phyloP scores from a whole-genome alignment of 78 protist genomes.

The Dictyostelium intermedium region DNA sequence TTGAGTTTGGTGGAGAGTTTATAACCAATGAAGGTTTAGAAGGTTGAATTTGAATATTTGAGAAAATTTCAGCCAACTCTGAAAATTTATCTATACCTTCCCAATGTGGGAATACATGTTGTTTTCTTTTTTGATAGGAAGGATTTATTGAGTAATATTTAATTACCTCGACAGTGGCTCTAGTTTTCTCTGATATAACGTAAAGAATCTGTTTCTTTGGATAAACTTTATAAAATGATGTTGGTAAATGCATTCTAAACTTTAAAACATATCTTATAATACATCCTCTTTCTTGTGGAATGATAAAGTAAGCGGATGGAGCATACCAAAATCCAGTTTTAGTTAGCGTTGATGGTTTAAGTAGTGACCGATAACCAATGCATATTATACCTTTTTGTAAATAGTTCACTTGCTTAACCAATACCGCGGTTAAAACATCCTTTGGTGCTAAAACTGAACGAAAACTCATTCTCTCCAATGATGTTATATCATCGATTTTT shows the following conservation, averaged over 20 bases:
- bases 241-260: not conserved
- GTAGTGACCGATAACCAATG: slow-evolving; percentile 35
- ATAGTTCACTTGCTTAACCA: slow-evolving; percentile 5
- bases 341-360: not conserved
- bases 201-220: not conserved
- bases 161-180: not conserved
- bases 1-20: not conserved
- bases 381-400: slow-evolving; percentile 23
- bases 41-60: not conserved
- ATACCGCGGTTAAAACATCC: not conserved
- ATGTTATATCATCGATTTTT: not conserved
- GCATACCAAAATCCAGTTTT: not conserved
- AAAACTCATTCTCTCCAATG: not conserved
- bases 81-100: not conserved
- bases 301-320: slow-evolving; percentile 35
- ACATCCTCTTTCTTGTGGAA: slow-evolving; percentile 41
- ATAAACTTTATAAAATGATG: not conserved
- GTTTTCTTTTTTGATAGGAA: not conserved
- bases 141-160: not conserved
- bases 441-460: slow-evolving; percentile 6
- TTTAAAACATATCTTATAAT: not conserved
- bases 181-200: not conserved
- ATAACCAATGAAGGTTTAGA: not conserved
- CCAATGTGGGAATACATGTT: not conserved
- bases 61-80: not conserved